A percentile compares a stretch with the other conserved stretches of the same genome.
Evolutionary conservation across 305 asterid species (phyloP).

Genomic region (Fraxinus floribunda): DNA sequence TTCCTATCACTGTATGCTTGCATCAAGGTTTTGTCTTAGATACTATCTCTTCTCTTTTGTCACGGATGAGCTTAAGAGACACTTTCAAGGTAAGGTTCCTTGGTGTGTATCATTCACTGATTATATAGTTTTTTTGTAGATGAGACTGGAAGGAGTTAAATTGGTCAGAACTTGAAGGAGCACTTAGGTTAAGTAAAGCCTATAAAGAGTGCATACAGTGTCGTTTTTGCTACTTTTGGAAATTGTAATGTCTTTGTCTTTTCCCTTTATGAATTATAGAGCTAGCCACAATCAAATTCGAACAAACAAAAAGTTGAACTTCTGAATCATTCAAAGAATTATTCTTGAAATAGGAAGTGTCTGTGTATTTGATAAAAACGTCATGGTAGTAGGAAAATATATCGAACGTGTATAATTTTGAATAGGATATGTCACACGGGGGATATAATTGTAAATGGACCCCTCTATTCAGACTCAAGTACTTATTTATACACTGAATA

Average conservation of each 20-base stretch:
- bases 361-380: background rate
- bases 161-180: background rate
- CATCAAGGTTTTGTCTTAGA: background rate
- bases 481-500: background rate
- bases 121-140: background rate
- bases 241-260: background rate
- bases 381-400: background rate
- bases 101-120: background rate
- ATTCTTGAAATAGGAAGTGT: background rate
- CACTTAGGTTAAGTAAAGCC: background rate
- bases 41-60: background rate
- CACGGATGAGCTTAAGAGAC: background rate
- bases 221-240: background rate
- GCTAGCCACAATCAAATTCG: background rate
- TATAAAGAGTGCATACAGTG: background rate
- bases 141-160: background rate
- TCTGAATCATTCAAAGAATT: background rate
- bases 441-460: background rate
- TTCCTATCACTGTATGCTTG: background rate
- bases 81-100: background rate
- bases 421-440: background rate
- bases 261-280: background rate
- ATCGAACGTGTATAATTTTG: background rate
- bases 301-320: background rate
- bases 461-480: background rate